Conservation (phyloP, 2,329 filamentous ascomycete species). For the Helotiales sp. region DNA sequence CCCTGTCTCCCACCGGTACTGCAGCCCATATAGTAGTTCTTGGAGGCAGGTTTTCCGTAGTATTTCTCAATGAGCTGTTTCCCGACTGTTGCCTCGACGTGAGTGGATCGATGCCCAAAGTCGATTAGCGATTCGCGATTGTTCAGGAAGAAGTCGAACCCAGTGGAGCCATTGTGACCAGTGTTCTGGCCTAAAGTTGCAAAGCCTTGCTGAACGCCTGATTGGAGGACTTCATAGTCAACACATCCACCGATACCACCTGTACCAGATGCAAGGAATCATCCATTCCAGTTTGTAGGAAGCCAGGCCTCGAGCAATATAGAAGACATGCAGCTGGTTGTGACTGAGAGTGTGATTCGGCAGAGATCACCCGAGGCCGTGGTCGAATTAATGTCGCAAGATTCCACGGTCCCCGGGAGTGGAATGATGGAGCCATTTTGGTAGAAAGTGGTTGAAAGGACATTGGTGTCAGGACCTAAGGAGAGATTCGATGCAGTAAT, state of each 20-base stretch:
- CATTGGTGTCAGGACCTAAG: neutral
- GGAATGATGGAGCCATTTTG: neutral
- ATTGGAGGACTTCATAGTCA: neutral
- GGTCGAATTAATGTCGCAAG: neutral
- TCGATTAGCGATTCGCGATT: neutral
- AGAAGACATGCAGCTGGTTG: neutral
- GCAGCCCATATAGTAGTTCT: slow-evolving; percentile 46
- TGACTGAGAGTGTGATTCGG: neutral
- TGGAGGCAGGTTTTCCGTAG: neutral
- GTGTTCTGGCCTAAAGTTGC: neutral
- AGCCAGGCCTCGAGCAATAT: neutral
- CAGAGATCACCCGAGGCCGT: neutral
- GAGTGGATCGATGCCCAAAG: neutral
- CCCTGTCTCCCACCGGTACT: slow-evolving; percentile 49
- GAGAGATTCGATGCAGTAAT: neutral
- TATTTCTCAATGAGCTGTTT: neutral
- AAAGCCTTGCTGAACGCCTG: neutral
- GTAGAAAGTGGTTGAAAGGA: neutral
- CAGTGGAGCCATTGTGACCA: neutral
- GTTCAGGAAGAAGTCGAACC: neutral
- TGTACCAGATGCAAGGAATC: neutral
- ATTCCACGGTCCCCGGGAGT: neutral
- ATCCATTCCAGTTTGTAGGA: neutral
- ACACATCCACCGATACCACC: neutral
- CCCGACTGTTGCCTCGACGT: neutral